These are phyloP conservation scores for Lathyrus aphaca DNA, from an alignment of 306 rosid species.

Conservation along the genomic window DNA sequence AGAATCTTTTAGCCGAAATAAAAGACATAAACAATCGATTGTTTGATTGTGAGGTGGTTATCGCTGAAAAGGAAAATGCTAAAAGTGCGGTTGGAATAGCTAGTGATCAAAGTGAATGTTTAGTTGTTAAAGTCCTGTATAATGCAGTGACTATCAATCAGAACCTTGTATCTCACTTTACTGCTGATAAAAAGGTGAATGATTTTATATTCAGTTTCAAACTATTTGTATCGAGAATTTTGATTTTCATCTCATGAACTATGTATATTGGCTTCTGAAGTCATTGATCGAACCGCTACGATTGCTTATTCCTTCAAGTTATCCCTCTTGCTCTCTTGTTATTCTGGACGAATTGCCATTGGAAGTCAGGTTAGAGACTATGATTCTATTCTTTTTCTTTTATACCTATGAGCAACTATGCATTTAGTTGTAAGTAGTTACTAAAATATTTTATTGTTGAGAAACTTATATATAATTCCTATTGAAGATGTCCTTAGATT, in stretches of 20 bases:
- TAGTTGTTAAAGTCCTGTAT: conserved; percentile 37
- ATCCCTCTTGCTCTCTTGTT: conserved; percentile 43
- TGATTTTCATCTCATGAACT: conserved; percentile 9
- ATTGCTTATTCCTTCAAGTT: conserved; percentile 48
- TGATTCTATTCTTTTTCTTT: neutral
- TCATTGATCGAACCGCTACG: conserved; percentile 40
- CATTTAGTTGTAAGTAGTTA: neutral
- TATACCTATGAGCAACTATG: conserved; percentile 1
- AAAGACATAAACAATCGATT: conserved; percentile 42
- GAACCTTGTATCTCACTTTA: conserved; percentile 1
- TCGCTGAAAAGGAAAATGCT: conserved; percentile 35
- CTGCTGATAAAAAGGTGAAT: conserved; percentile 39
- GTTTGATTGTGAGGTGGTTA: conserved; percentile 43
- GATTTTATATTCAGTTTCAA: conserved; percentile 12
- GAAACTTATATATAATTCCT: no score
- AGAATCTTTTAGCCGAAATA: conserved; percentile 44
- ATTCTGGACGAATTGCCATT: conserved; percentile 38
- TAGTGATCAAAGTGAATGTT: conserved; percentile 34
- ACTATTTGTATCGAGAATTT: neutral
- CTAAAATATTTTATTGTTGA: no score
- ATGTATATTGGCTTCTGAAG: conserved; percentile 37
- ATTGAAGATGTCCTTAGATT: no score
- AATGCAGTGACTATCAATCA: conserved; percentile 35
- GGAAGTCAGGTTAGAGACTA: conserved; percentile 42
- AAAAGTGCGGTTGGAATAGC: conserved; percentile 30